A percentile compares a stretch with the other conserved stretches of the same genome.
phyloP scores from a whole-genome alignment of 371 early-diverging fungal species.

The Batkoa obscura region DNA sequence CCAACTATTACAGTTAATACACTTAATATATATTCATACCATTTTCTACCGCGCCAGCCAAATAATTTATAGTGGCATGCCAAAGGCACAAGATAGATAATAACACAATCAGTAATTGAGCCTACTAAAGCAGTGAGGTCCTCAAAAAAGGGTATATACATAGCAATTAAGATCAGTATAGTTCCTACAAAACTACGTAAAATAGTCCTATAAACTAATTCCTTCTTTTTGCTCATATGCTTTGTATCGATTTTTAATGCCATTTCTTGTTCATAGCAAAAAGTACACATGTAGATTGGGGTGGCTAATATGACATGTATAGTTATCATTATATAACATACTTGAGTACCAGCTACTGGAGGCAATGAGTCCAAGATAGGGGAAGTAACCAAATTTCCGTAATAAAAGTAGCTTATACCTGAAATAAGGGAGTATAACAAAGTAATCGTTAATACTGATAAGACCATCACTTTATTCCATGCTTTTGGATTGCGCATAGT shows the following conservation, averaged over 20 bases:
- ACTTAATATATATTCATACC: neutral
- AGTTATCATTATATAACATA: constrained; percentile 56
- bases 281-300: constrained; percentile 62
- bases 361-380: constrained; percentile 61
- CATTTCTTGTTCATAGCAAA: constrained; percentile 11
- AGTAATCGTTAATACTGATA: constrained; percentile 47
- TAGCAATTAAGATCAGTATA: constrained; percentile 30
- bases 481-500: constrained; percentile 56
- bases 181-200: constrained; percentile 33
- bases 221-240: constrained; percentile 8
- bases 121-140: constrained; percentile 67
- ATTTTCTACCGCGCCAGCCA: constrained; percentile 16
- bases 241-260: neutral
- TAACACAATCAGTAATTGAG: constrained; percentile 46
- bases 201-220: constrained; percentile 29
- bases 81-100: constrained; percentile 68
- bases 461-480: constrained; percentile 46
- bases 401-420: constrained; percentile 57
- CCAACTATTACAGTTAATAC: neutral
- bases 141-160: constrained; percentile 57
- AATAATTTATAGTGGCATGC: constrained; percentile 52
- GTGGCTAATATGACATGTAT: constrained; percentile 61
- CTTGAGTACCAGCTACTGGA: constrained; percentile 28
- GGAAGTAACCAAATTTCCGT: constrained; percentile 39
- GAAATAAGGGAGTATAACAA: constrained; percentile 55